Evolutionary conservation across 2,329 filamentous ascomycete genomes (phyloP).

Genomic region (Penicillium polonicum): DNA sequence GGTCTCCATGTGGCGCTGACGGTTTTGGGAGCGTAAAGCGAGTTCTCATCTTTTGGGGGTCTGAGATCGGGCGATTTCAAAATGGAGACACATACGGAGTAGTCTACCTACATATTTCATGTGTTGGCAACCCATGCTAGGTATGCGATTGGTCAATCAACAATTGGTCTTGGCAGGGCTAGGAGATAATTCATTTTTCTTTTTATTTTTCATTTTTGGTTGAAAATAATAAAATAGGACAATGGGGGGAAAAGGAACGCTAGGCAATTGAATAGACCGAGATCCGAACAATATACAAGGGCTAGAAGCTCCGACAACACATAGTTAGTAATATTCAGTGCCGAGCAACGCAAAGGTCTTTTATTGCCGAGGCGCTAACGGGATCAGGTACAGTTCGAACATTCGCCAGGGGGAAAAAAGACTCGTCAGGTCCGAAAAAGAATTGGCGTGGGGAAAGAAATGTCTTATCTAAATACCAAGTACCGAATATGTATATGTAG

Average conservation of each 20-base stretch:
- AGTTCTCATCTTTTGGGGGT: not conserved
- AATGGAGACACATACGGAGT: not conserved
- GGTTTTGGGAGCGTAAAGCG: not conserved
- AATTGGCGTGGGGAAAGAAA: slow-evolving; percentile 3
- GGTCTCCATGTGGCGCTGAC: slow-evolving; percentile 4
- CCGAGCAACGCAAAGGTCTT: not conserved
- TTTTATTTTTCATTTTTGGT: not conserved
- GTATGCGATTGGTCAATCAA: slow-evolving; percentile 2
- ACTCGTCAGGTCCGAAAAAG: slow-evolving; percentile 6
- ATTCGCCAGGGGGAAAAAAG: not conserved
- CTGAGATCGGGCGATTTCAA: not conserved
- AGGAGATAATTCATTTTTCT: not conserved
- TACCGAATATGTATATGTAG: not conserved
- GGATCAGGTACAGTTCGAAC: not conserved
- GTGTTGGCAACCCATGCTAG: not conserved
- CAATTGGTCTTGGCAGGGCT: slow-evolving; percentile 4
- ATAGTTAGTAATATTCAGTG: not conserved
- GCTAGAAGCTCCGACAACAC: slow-evolving; percentile 10
- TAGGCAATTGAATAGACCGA: not conserved
- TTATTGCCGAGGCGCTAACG: not conserved
- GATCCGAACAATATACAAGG: not conserved
- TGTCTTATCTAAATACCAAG: not conserved
- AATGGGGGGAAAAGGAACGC: not conserved
- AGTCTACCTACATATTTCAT: not conserved
- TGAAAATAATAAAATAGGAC: not conserved